A percentile compares a stretch with the other conserved stretches of the same genome.
Conservation (phyloP, 2,329 filamentous ascomycete species). For the Fusarium mundagurra region DNA sequence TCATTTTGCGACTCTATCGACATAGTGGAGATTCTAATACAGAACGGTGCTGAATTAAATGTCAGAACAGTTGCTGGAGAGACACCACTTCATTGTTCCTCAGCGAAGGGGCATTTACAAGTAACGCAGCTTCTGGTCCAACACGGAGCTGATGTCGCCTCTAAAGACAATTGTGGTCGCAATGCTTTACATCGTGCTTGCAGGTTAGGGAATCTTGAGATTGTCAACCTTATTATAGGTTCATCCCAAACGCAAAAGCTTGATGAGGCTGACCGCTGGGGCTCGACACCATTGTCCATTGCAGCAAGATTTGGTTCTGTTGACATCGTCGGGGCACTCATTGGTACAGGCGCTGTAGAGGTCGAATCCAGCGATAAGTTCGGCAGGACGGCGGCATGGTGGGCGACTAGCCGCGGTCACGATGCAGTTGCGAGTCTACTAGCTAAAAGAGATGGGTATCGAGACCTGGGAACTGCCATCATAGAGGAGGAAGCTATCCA, state of each 20-base stretch:
- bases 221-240: fast-evolving
- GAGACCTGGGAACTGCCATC: fast-evolving
- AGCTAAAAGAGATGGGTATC: fast-evolving
- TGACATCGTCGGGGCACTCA: fast-evolving
- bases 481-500: fast-evolving
- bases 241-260: fast-evolving
- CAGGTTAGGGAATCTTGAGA: fast-evolving
- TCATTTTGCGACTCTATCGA: fast-evolving
- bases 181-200: neutral
- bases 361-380: fast-evolving
- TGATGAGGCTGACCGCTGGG: neutral
- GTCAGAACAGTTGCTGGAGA: fast-evolving
- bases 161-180: fast-evolving
- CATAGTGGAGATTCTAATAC: fast-evolving
- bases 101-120: fast-evolving
- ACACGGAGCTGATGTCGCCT: fast-evolving
- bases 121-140: fast-evolving
- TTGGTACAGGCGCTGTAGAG: fast-evolving
- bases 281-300: fast-evolving
- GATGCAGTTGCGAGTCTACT: fast-evolving
- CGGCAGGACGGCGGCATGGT: fast-evolving
- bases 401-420: fast-evolving
- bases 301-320: neutral
- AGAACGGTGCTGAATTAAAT: fast-evolving
- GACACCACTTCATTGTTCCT: neutral